A percentile compares a stretch with the other conserved stretches of the same genome.
Conservation (phyloP, 176 grass and related monocot genomes). For the Themeda triandra region DNA sequence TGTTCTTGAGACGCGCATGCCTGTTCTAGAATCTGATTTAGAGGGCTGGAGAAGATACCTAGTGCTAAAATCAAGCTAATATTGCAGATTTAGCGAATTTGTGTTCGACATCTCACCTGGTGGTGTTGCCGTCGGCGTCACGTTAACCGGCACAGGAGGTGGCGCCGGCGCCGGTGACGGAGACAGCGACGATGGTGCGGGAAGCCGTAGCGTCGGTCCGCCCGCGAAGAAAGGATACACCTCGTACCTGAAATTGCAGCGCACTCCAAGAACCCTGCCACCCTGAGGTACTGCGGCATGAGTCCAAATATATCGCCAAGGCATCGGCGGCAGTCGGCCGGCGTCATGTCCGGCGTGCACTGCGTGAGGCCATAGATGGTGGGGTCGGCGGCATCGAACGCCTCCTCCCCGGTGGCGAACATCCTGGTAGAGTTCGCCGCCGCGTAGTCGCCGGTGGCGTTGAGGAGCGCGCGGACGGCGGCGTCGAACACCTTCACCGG, state of each 20-base stretch:
- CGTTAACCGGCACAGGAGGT: background rate
- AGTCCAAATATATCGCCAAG: background rate
- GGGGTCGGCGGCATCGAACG: background rate
- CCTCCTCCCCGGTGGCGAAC: conserved; percentile 45
- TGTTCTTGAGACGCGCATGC: background rate
- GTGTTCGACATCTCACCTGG: conserved; percentile 6
- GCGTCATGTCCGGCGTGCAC: conserved; percentile 49
- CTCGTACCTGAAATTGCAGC: conserved; percentile 56
- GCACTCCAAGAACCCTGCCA: background rate
- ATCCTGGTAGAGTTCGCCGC: conserved; percentile 9
- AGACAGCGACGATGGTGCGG: background rate
- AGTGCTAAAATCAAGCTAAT: background rate
- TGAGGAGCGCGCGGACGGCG: conserved; percentile 28
- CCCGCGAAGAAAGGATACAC: conserved; percentile 36
- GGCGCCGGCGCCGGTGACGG: background rate
- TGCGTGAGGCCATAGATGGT: conserved; percentile 48
- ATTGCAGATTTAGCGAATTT: background rate
- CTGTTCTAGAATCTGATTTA: background rate
- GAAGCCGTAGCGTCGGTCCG: conserved; percentile 5
- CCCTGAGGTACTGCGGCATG: background rate
- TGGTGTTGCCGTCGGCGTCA: background rate
- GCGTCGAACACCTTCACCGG: background rate
- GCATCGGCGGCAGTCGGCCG: conserved; percentile 27
- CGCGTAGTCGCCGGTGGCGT: conserved; percentile 26
- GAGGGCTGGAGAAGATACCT: too few relatives aligned